phyloP scores from a whole-genome alignment of 495 filamentous ascomycete genomes.

The Neurospora sp. region DNA sequence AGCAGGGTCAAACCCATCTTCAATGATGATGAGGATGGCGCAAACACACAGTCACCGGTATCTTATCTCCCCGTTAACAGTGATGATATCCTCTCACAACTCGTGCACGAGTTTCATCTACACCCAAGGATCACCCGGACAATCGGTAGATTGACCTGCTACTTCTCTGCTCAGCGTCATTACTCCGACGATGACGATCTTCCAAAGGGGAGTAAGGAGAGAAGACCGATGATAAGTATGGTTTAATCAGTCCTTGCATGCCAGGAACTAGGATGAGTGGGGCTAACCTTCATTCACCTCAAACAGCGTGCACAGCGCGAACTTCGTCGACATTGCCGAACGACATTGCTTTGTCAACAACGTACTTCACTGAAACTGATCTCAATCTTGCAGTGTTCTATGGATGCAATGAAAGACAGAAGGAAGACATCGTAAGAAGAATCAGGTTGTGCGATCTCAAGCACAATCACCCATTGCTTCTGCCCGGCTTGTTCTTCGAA shows the following conservation, averaged over 20 bases:
- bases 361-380: not conserved
- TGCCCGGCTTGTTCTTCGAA: not conserved
- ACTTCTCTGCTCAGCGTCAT: constrained; percentile 1
- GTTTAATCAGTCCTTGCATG: not conserved
- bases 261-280: not conserved
- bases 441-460: not conserved
- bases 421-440: not conserved
- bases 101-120: not conserved
- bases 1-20: not conserved
- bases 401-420: not conserved
- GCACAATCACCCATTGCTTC: not conserved
- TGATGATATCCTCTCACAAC: not conserved
- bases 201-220: not conserved
- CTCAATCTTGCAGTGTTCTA: not conserved
- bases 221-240: not conserved
- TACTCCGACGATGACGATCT: not conserved
- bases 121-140: not conserved
- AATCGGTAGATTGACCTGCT: not conserved
- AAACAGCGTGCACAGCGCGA: not conserved
- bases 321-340: not conserved
- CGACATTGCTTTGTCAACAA: not conserved
- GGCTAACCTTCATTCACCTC: not conserved
- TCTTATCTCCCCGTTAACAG: not conserved
- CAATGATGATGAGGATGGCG: not conserved
- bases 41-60: not conserved